Percentiles rank a stretch among this genome's conserved stretches.
Evolutionary conservation across 129 eudicot genomes (phyloP).

Genomic region (Chrysanthemum makinoi): DNA sequence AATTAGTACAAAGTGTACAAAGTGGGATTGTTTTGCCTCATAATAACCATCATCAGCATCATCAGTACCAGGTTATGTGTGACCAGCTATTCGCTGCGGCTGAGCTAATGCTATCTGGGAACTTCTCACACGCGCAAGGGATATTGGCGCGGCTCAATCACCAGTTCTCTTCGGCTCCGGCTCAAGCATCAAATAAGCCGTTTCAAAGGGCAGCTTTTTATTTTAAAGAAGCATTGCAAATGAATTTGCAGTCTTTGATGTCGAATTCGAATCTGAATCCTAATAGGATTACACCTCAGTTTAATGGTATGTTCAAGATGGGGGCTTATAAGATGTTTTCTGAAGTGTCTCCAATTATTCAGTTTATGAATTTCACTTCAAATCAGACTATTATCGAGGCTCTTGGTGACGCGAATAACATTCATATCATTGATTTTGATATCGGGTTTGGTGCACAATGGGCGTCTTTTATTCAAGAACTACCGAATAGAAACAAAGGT

Average conservation of each 20-base stretch:
- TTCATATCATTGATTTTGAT: conserved; percentile 71
- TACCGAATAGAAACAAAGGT: conserved; percentile 35
- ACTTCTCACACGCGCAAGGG: conserved; percentile 79
- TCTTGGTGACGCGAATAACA: conserved; percentile 42
- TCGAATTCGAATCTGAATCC: conserved; percentile 12
- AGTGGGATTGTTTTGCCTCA: not conserved
- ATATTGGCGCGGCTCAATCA: conserved; percentile 99
- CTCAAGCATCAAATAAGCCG: conserved; percentile 43
- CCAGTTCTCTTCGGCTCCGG: conserved; percentile 44
- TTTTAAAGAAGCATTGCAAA: conserved; percentile 54
- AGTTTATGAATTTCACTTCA: conserved; percentile 60
- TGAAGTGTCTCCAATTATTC: conserved; percentile 61
- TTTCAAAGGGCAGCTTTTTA: conserved; percentile 56
- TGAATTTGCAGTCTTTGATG: conserved; percentile 21
- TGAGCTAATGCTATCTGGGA: conserved; percentile 58
- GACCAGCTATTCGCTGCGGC: conserved; percentile 60
- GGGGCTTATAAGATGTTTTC: conserved; percentile 64
- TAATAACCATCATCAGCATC: conserved; percentile 24
- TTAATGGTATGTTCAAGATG: conserved; percentile 60
- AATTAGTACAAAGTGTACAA: conserved; percentile 10
- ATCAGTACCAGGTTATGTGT: conserved; percentile 49
- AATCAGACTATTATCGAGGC: conserved; percentile 67
- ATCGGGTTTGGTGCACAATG: conserved; percentile 80
- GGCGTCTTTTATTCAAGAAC: conserved; percentile 73
- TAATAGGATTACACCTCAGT: conserved; percentile 26